Evolutionary conservation across 2,329 filamentous ascomycete genomes (phyloP).

Genomic region (Talaromyces pinophilus): DNA sequence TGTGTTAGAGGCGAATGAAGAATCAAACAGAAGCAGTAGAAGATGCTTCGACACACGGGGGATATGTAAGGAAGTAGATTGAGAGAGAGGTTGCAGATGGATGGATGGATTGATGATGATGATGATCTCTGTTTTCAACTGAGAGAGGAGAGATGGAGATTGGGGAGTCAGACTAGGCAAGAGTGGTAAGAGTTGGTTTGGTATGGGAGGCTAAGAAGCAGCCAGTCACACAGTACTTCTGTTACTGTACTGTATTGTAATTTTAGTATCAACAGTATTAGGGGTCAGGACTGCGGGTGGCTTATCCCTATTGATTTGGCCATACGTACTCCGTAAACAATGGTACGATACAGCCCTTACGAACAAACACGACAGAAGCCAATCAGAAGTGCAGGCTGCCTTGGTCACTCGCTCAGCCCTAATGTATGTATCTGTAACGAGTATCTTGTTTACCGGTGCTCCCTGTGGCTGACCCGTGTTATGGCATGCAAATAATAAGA

Average conservation of each 20-base stretch:
- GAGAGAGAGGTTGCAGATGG: constrained; percentile 6
- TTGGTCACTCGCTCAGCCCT: constrained; percentile 10
- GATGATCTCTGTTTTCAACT: constrained; percentile 19
- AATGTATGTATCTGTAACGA: constrained; percentile 3
- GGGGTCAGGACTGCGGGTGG: background rate
- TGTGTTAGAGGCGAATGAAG: background rate
- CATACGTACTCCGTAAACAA: background rate
- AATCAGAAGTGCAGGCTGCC: background rate
- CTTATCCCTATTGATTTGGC: background rate
- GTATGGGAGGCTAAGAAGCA: background rate
- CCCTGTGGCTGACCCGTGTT: constrained; percentile 4
- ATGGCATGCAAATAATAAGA: constrained; percentile 5
- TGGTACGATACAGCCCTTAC: constrained; percentile 10
- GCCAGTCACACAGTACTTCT: constrained; percentile 1
- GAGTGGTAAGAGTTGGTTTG: constrained; percentile 9
- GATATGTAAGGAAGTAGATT: background rate
- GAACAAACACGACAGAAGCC: background rate
- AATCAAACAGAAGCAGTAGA: constrained; percentile 4
- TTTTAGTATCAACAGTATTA: background rate
- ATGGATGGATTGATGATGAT: constrained; percentile 13
- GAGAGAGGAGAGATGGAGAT: constrained; percentile 21
- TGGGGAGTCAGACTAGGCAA: constrained; percentile 19
- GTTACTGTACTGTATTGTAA: constrained; percentile 8
- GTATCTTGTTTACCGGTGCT: constrained; percentile 2
- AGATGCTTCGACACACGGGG: background rate